These are phyloP conservation scores for Pyrenochaeta sp. DNA, from an alignment of 2,329 filamentous ascomycete species.

Conservation along the genomic window DNA sequence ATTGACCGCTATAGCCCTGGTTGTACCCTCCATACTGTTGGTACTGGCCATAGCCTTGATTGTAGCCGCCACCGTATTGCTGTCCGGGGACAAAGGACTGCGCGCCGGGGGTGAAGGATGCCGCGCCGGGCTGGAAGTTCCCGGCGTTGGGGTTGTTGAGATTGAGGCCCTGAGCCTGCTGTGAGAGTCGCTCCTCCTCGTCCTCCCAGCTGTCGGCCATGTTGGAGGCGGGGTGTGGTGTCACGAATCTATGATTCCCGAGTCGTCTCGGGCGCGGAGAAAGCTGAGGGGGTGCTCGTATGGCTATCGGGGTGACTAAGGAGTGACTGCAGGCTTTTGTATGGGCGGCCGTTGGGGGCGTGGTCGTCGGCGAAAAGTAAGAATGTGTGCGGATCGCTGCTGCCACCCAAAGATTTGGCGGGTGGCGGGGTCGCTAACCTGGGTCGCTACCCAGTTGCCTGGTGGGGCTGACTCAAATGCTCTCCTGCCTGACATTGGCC, in stretches of 20 bases:
- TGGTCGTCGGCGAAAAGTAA: constrained; percentile 28
- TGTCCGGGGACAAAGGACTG: constrained; percentile 77
- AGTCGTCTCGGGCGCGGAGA: neutral
- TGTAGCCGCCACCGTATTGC: constrained; percentile 60
- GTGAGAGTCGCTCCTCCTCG: constrained; percentile 81
- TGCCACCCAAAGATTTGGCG: constrained; percentile 29
- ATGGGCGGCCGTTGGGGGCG: constrained; percentile 12
- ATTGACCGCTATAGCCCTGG: constrained; percentile 66
- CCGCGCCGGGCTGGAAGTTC: constrained; percentile 70
- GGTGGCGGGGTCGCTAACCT: constrained; percentile 28
- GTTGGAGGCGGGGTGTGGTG: constrained; percentile 26
- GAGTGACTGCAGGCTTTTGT: constrained; percentile 14
- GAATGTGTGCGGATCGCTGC: constrained; percentile 31
- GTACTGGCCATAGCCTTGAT: constrained; percentile 42
- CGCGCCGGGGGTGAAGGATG: constrained; percentile 77
- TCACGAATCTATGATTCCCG: neutral
- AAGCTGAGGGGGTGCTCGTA: neutral
- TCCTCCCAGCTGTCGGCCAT: constrained; percentile 98
- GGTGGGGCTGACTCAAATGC: constrained; percentile 26
- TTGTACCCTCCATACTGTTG: constrained; percentile 51
- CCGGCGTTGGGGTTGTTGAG: constrained; percentile 38
- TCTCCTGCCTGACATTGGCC: constrained; percentile 37
- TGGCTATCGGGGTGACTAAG: constrained; percentile 6
- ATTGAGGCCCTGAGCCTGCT: constrained; percentile 61
- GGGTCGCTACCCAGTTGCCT: constrained; percentile 13